Percentiles rank a stretch among this genome's conserved stretches.
These are phyloP conservation scores for Hypoxylon sp. DNA, from an alignment of 2,329 filamentous ascomycete genomes.

Conservation along the genomic window DNA sequence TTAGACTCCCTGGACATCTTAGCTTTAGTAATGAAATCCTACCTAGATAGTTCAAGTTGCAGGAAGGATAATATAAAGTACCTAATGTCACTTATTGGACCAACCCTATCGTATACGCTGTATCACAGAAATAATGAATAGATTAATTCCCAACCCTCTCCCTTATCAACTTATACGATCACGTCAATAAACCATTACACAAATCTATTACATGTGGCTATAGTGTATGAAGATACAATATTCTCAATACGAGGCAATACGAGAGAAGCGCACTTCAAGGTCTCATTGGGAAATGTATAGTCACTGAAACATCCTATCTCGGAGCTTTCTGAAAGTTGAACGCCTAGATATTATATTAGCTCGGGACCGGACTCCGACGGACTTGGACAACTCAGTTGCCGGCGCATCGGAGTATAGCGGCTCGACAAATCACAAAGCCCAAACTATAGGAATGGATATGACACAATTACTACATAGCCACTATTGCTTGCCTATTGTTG, in stretches of 20 bases:
- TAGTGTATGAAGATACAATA: neutral
- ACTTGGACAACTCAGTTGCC: neutral
- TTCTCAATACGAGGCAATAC: neutral
- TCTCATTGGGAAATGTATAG: neutral
- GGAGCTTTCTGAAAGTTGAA: conserved; percentile 2
- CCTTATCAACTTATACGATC: neutral
- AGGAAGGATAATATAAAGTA: neutral
- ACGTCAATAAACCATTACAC: neutral
- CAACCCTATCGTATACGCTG: neutral
- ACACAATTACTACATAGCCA: conserved; percentile 20
- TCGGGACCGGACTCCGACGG: neutral
- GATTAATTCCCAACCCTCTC: neutral
- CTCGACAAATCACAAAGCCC: conserved; percentile 15
- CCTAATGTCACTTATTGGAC: neutral
- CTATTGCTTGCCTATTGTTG: conserved; percentile 16
- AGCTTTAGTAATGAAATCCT: neutral
- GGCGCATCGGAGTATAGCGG: conserved; percentile 4
- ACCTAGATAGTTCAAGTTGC: neutral
- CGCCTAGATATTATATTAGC: conserved; percentile 11
- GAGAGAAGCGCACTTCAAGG: neutral
- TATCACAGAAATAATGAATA: neutral
- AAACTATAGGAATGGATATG: conserved; percentile 8
- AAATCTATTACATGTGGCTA: neutral
- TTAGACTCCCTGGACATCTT: neutral
- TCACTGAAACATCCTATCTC: conserved; percentile 29